Evolutionary conservation across 257 asterid genomes (phyloP), one percentile per base, ranked within the genome.

Genomic region (Paraleonurus japonicus): DNA sequence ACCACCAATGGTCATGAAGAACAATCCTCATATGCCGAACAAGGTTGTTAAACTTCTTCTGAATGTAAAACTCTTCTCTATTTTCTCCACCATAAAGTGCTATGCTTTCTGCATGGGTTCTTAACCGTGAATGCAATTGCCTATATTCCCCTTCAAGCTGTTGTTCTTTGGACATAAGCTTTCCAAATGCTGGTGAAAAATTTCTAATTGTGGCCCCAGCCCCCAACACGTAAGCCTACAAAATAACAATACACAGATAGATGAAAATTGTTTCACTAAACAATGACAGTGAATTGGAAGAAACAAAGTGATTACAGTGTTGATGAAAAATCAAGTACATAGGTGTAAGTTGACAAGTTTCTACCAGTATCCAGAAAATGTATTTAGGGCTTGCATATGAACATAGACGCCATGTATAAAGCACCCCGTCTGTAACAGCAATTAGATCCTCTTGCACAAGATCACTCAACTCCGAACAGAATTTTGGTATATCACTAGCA

Each of bases 1-100:
- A 95, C 99, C 99, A 95, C 99, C 99, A 95, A 78, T 89, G 96
- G 27, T 95, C 96, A 80, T 92, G 98, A 85, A 89, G 90, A 78
- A 95, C 99, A 59, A 75, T 86, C 82, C 88, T 85, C 96, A 89
- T 88, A 58, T 95, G 99, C 78, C 65, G 79, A 79, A 92, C 88
- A 63, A 95, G 98, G 78, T 73, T 78, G 79, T 75, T 77, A 79
- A 95, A 92, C 84, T 92, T 95, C 76, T 86, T 85, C 80, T 88
- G 96, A 75, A 95, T 90, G 82, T 95, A 90, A 81, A 78, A 92
- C 72, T 92, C 97, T 82, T 95, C 99, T 83, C 97, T 88, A 59
- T 79, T 83, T 87, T 88, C 99, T 32, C 99, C 99, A 72, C 97
- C 98, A 71, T 92, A 95, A 74, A 92, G 88, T 43, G 99, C 99